Base-by-base conservation (phyloP, 225 moss, liverwort and hornwort species). In the Thuidium tamariscinum region DNA sequence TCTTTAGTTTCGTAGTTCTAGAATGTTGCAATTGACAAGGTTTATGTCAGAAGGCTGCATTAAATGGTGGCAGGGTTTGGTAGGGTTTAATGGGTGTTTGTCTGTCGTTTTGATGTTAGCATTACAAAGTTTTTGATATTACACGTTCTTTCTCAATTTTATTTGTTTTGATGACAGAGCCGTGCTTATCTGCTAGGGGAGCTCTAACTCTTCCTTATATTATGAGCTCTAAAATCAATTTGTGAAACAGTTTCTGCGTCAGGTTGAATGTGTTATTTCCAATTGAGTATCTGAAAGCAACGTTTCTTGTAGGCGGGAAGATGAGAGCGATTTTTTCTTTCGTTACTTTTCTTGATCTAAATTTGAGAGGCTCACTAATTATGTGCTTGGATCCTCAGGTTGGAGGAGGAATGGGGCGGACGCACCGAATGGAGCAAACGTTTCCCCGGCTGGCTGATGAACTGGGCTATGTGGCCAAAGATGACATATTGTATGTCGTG, bases 351-450 rank as follows among this genome's bases (percentile, higher is more conserved):
- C 29, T 68, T 68, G 18, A 54, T 68, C 59, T 42, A 19, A 61
- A 48, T 18, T 25, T 46, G 41, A 82, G 83, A 65, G 65, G 7
- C 39, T 77, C 71, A 71, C 27, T 85, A 70, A 37, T 77, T 46
- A 34, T 52, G 71, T 85, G 75, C 16, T 70, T 85, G 76, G 21
- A 69, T 81, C 25, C 72, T 80, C 71, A 98, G 97, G 97, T 96
- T 32, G 97, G 97, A 81, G 97, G 97, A 88, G 97, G 97, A 71
- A 98, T 98, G 97, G 97, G 97, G 41, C 94, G 97, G 34, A 93
- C 95, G 62, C 97, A 96, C 73, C 93, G 97, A 46, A 86, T 89
- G 52, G 96, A 98, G 79, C 77, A 82, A 5, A 97, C 97, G 39
- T 97, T 95, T 61, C 95, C 98, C 54, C 94, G 98, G 7, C 83